Evolutionary conservation across 140 eudicot genomes (phyloP).

Genomic region (Stevia rebaudiana): DNA sequence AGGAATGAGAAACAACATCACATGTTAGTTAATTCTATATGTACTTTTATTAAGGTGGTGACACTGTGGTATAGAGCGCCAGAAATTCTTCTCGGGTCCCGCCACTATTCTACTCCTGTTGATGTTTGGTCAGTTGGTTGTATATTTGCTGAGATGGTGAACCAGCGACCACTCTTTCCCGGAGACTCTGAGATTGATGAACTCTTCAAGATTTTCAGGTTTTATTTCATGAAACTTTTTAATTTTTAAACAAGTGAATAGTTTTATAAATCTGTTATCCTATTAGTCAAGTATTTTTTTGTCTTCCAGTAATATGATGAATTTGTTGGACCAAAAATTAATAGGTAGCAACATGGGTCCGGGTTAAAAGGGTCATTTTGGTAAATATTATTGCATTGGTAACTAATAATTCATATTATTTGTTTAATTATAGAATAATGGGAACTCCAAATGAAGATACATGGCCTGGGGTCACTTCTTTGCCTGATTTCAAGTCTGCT

Average conservation of each 20-base stretch:
- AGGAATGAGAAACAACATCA: neutral
- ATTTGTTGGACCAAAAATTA: neutral
- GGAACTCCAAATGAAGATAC: conserved; percentile 94
- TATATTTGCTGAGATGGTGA: conserved; percentile 98
- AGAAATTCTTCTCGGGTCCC: conserved; percentile 87
- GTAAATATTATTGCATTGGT: neutral
- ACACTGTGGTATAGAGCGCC: conserved; percentile 98
- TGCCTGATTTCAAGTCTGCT: conserved; percentile 85
- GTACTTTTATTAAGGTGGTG: conserved; percentile 60
- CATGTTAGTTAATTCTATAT: neutral
- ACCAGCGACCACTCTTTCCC: conserved; percentile 79
- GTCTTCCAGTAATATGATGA: neutral
- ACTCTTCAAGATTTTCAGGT: conserved; percentile 88
- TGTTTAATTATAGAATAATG: conserved; percentile 50
- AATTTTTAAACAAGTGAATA: neutral
- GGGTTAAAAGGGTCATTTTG: neutral
- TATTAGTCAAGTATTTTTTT: neutral
- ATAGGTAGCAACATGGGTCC: neutral
- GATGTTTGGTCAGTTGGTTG: conserved; percentile 99
- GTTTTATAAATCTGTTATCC: neutral
- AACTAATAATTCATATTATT: neutral
- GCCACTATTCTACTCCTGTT: conserved; percentile 90
- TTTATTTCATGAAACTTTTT: neutral
- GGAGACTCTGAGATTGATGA: conserved; percentile 96
- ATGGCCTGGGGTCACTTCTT: conserved; percentile 95